Percentiles rank a stretch among this genome's conserved stretches.
phyloP scores from a whole-genome alignment of 768 basidiomycete species.

The Tylopilus plumbeoviolaceoides region DNA sequence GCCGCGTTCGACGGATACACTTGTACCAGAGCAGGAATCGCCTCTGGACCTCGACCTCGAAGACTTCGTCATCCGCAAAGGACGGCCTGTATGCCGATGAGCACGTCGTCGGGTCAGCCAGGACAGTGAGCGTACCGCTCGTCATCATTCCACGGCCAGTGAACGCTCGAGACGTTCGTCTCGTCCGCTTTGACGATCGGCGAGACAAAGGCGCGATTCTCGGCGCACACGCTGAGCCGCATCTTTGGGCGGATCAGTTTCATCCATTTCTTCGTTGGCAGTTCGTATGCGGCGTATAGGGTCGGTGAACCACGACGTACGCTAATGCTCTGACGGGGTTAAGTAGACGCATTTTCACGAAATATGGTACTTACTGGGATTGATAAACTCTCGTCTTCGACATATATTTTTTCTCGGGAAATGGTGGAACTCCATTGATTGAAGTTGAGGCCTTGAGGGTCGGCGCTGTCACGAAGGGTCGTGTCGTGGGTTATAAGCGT shows the following conservation, averaged over 20 bases:
- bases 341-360: too few relatives aligned
- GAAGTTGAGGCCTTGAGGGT: too few relatives aligned
- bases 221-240: slow-evolving; percentile 17
- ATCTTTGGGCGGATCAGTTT: slow-evolving; percentile 18
- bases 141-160: slow-evolving; percentile 16
- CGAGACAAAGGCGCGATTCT: slow-evolving; percentile 15
- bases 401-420: too few relatives aligned
- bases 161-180: not conserved
- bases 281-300: slow-evolving; percentile 20
- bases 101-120: not conserved
- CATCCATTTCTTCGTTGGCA: slow-evolving; percentile 20
- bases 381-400: too few relatives aligned
- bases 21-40: slow-evolving; percentile 19
- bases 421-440: too few relatives aligned
- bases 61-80: slow-evolving; percentile 13
- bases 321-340: too few relatives aligned
- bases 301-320: too few relatives aligned
- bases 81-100: slow-evolving; percentile 12
- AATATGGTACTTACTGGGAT: too few relatives aligned
- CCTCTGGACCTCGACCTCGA: slow-evolving; percentile 21
- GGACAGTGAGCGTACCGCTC: slow-evolving; percentile 9
- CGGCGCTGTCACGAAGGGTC: too few relatives aligned
- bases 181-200: slow-evolving; percentile 6
- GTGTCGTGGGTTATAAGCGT: too few relatives aligned
- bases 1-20: slow-evolving; percentile 25